Conservation (phyloP, 768 basidiomycete genomes). For the Termitomyces titanicus region DNA sequence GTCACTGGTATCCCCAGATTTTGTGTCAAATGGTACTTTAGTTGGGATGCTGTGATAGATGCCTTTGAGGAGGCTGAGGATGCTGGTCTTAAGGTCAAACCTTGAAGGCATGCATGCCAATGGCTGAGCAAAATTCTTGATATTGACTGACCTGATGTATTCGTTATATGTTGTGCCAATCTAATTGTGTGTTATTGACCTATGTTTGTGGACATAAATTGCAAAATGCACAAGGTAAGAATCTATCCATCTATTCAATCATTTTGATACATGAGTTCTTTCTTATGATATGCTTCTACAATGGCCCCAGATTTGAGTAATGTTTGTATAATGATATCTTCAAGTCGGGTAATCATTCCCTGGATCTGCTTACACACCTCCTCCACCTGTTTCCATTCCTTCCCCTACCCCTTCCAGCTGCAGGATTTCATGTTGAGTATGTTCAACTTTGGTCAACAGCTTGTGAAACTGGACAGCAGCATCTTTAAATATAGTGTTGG, state of each 20-base stretch:
- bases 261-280: not conserved
- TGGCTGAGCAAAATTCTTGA: too few relatives aligned
- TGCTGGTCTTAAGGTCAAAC: not conserved
- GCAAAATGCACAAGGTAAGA: too few relatives aligned
- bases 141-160: too few relatives aligned
- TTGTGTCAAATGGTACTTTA: not conserved
- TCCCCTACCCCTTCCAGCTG: not conserved
- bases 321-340: not conserved
- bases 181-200: too few relatives aligned
- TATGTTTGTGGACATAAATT: too few relatives aligned
- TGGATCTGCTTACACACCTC: not conserved
- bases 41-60: not conserved
- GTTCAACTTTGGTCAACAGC: not conserved
- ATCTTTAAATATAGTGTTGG: not conserved
- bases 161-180: too few relatives aligned
- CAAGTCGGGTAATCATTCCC: not conserved
- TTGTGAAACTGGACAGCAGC: not conserved
- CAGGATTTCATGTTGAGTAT: not conserved
- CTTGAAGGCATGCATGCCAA: not conserved
- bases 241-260: too few relatives aligned
- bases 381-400: not conserved
- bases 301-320: not conserved
- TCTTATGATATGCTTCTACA: not conserved
- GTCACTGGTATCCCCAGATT: not conserved
- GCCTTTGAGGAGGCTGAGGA: not conserved